Evolutionary conservation across 2,329 filamentous ascomycete species (phyloP), one percentile per base, ranked within the genome.

Genomic region (Phaeosphaeriaceae sp.): DNA sequence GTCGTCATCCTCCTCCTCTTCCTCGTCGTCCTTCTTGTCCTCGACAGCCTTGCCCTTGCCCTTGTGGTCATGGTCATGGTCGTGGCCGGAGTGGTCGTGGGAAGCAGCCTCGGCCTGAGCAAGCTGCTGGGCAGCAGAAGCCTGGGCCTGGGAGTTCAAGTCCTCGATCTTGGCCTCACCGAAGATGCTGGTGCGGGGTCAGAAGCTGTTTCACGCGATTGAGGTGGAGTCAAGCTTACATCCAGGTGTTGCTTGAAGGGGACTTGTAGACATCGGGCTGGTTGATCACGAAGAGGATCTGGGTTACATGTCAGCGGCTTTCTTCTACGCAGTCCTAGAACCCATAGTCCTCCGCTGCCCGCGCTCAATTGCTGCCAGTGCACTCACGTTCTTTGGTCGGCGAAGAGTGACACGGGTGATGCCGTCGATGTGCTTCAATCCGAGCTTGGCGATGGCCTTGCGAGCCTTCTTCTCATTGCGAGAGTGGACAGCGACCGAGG

Each of bases 381-480:
- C 54, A 91, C 93, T 86, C 85, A 97, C 94, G 85, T 97, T 97
- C 89, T 99, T 99, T 76, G 96, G 96, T 82, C 96, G 88, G 83
- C 95, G 91, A 78, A 99, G 89, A 70, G 96, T 99, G 76, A 99
- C 96, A 79, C 95, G 90, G 76, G 95, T 99, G 83, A 99, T 99
- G 79, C 95, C 96, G 77, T 91, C 91, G 71, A 99, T 91, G 78
- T 94, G 93, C 87, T 92, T 95, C 79, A 99, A 86, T 80, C 96
- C 93, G 78, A 98, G 89, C 89, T 99, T 99, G 82, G 93, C 91
- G 80, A 99, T 96, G 77, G 93, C 93, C 89, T 99, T 99, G 84
- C 95, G 91, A 75, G 95, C 96, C 90, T 99, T 99, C 91, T 99
- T 99, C 91, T 99, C 95, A 85, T 98, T 98, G 82, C 95, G 93